Conservation (phyloP, 371 early-diverging fungal species). For the Entomophthora muscae region DNA sequence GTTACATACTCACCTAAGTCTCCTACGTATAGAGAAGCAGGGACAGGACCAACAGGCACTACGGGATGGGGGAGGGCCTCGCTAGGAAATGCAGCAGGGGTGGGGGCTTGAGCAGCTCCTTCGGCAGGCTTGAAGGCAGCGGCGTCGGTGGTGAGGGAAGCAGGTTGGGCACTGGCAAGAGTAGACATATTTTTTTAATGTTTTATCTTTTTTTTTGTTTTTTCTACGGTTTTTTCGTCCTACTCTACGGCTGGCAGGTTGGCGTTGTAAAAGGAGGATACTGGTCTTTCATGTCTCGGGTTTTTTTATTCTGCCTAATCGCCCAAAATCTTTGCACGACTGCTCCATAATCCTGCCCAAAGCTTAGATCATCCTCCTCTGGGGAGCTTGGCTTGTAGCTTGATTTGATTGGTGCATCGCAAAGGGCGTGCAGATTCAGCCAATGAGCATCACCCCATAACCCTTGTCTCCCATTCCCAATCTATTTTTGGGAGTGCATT, state of each 20-base stretch:
- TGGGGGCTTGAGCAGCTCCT: background rate
- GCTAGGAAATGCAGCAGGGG: constrained; percentile 14
- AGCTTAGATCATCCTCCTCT: too few relatives aligned
- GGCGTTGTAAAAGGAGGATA: background rate
- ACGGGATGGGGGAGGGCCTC: constrained; percentile 18
- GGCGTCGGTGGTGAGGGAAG: background rate
- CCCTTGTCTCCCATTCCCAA: too few relatives aligned
- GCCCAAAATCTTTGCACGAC: too few relatives aligned
- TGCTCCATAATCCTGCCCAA: too few relatives aligned
- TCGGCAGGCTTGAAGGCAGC: background rate
- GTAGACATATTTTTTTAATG: background rate
- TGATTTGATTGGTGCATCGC: too few relatives aligned
- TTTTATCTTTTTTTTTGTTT: background rate
- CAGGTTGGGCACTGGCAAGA: background rate
- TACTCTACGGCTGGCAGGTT: background rate
- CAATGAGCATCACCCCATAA: too few relatives aligned
- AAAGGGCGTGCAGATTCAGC: too few relatives aligned
- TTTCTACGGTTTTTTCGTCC: background rate
- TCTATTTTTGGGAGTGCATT: too few relatives aligned
- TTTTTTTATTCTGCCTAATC: too few relatives aligned
- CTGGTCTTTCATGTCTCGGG: too few relatives aligned
- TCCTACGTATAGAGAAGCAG: constrained; percentile 75
- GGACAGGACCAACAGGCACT: constrained; percentile 23
- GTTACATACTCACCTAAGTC: constrained; percentile 88
- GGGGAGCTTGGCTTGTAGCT: too few relatives aligned